A percentile compares a stretch with the other conserved stretches of the same genome.
Evolutionary conservation across 345 rosid species (phyloP).

Genomic region (Citrus maxima): DNA sequence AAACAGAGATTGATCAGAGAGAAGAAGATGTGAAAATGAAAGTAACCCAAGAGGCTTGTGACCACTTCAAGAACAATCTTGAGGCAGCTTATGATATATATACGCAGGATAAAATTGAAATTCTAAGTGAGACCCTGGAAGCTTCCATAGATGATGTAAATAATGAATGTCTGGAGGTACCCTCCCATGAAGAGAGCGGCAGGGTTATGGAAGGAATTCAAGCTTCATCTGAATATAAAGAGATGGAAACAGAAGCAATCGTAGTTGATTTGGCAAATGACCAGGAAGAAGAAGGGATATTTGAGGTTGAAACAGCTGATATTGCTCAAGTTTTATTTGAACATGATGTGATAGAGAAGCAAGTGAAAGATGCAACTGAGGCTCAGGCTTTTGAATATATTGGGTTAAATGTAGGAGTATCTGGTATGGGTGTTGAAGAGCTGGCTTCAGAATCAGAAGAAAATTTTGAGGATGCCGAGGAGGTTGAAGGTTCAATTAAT

Average conservation of each 20-base stretch:
- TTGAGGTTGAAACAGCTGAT: constrained; percentile 39
- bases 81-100: constrained; percentile 22
- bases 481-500: constrained; percentile 21
- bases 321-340: constrained; percentile 34
- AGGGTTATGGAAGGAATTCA: constrained; percentile 24
- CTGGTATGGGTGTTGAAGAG: constrained; percentile 36
- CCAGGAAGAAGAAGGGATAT: constrained; percentile 32
- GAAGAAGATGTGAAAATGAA: constrained; percentile 30
- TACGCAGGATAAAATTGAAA: constrained; percentile 21
- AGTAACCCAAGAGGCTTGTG: constrained; percentile 26
- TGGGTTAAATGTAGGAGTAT: constrained; percentile 25
- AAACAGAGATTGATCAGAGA: constrained; percentile 27
- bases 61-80: constrained; percentile 14
- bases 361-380: constrained; percentile 30
- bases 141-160: constrained; percentile 18
- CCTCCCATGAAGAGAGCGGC: constrained; percentile 25
- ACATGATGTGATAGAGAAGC: constrained; percentile 31
- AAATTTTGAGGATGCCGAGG: constrained; percentile 28
- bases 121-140: constrained; percentile 24
- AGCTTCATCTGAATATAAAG: constrained; percentile 29
- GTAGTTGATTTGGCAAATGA: constrained; percentile 34
- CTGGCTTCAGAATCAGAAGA: constrained; percentile 35
- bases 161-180: constrained; percentile 21
- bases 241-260: constrained; percentile 35
- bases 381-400: constrained; percentile 25